Evolutionary conservation across 2,329 filamentous ascomycete species (phyloP).

Genomic region (Trichoderma sp.): DNA sequence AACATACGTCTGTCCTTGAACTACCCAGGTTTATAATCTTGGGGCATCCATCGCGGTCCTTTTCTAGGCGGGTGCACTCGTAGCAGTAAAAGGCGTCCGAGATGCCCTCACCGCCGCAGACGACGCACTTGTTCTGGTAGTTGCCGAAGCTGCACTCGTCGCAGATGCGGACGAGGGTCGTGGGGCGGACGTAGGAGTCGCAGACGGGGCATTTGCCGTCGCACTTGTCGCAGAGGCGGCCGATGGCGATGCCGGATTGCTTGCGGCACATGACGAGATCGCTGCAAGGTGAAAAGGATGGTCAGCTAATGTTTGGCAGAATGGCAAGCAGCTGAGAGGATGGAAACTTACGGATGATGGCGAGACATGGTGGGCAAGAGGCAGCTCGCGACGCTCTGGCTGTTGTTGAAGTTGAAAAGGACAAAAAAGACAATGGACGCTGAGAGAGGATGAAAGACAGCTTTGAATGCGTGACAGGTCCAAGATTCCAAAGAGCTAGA

Average conservation of each 20-base stretch:
- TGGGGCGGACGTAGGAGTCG: conserved; percentile 97
- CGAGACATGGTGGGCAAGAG: conserved; percentile 68
- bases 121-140: conserved; percentile 99
- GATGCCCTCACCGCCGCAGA: conserved; percentile 97
- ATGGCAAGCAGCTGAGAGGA: not conserved
- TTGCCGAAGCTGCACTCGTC: conserved; percentile 99
- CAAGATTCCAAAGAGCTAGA: not conserved
- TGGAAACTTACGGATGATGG: conserved; percentile 77
- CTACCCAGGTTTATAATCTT: conserved; percentile 99
- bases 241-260: conserved; percentile 94
- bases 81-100: conserved; percentile 99
- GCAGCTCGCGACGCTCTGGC: not conserved
- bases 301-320: conserved; percentile 27
- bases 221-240: conserved; percentile 98
- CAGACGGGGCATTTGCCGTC: conserved; percentile 99
- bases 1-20: conserved; percentile 82
- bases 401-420: not conserved
- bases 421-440: not conserved
- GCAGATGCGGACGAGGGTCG: conserved; percentile 95
- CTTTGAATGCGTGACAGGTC: not conserved
- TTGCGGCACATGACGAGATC: conserved; percentile 99
- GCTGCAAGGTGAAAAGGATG: conserved; percentile 40
- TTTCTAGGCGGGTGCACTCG: conserved; percentile 94
- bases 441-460: not conserved
- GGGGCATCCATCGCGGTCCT: conserved; percentile 94